Base-by-base conservation (phyloP, 2,329 filamentous ascomycete species). In the Penicillium brasilianum region DNA sequence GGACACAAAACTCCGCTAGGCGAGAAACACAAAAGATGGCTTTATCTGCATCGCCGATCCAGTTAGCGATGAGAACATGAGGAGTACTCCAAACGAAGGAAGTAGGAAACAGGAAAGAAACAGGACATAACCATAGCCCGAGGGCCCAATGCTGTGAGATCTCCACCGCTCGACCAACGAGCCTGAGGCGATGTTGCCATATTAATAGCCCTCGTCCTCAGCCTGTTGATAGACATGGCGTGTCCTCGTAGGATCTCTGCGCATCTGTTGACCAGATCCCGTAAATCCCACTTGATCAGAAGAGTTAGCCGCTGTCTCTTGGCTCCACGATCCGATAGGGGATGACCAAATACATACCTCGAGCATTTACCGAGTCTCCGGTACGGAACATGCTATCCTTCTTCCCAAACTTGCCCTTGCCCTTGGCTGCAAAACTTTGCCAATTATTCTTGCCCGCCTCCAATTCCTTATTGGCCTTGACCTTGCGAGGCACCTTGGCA, bases 321-420 rank as follows among this genome's bases (percentile, higher is more conserved):
- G 43, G n/a, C 51, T 59, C n/a, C 39, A 30, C 20, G 6, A 39
- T 41, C 52, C 3, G 55, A n/a, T 2, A 55, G 18, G 53, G 30
- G 44, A 32, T 13, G n/a, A 51, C n/a, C n/a, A 14, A 46, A 65
- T 46, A 62, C 63, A 48, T 81, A 96, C 93, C 93, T 90, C 93
- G 87, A 60, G 91, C 93, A 71, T 92, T 87, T 25, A 95, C 85
- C 63, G 92, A 89, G 34, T 96, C 93, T 0, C 93, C 92, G 2
- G 93, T 97, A 50, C 93, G 88, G 76, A 97, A 97, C 93, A 97
- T 97, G 83, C 92, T 96, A 52, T 97, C 92, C 80, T 97, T 97
- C 81, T 92, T 93, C n/a, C 82, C 80, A 61, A 81, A 76, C 73
- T 87, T 97, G 72, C 85, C 75, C 74, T 87, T 88, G 61, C 82